These are phyloP conservation scores for Geotrichum bryndzae DNA, from an alignment of 1,139 yeast species.

Conservation along the genomic window DNA sequence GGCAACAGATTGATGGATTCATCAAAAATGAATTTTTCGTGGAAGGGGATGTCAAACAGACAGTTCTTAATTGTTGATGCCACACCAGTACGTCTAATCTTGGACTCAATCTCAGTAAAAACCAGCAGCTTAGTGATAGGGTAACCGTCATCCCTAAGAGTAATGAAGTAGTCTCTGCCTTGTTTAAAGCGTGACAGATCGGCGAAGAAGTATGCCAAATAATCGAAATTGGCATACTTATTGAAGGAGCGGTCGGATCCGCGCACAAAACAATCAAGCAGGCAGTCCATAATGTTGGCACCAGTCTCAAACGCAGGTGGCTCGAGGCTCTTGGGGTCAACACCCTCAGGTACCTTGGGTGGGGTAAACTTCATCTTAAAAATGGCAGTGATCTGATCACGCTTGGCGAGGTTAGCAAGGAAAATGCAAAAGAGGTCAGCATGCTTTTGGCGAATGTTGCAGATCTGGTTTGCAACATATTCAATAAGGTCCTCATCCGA, in stretches of 20 bases:
- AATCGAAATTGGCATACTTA: constrained; percentile 69
- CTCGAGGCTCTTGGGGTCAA: constrained; percentile 4
- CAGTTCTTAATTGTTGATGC: constrained; percentile 90
- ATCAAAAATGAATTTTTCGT: constrained; percentile 53
- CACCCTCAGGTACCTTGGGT: constrained; percentile 6
- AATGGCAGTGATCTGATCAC: constrained; percentile 54
- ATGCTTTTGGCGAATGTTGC: constrained; percentile 53
- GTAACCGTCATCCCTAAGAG: constrained; percentile 67
- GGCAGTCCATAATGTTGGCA: constrained; percentile 67
- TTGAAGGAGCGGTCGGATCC: constrained; percentile 71
- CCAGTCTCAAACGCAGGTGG: constrained; percentile 12
- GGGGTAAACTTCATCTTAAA: constrained; percentile 42
- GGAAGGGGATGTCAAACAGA: constrained; percentile 71
- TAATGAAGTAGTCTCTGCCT: constrained; percentile 69
- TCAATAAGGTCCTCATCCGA: constrained; percentile 57
- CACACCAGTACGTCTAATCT: constrained; percentile 83
- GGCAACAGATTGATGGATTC: constrained; percentile 70
- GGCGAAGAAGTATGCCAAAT: constrained; percentile 81
- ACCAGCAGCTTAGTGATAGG: constrained; percentile 77
- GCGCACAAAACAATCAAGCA: constrained; percentile 86
- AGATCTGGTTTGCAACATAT: constrained; percentile 49
- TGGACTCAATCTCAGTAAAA: constrained; percentile 75
- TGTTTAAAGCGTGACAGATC: constrained; percentile 69
- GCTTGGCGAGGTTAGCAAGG: constrained; percentile 78
- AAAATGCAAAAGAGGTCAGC: constrained; percentile 83